These are phyloP conservation scores for Rhododendron kiyosumense DNA, from an alignment of 148 eudicot genomes.

Conservation along the genomic window DNA sequence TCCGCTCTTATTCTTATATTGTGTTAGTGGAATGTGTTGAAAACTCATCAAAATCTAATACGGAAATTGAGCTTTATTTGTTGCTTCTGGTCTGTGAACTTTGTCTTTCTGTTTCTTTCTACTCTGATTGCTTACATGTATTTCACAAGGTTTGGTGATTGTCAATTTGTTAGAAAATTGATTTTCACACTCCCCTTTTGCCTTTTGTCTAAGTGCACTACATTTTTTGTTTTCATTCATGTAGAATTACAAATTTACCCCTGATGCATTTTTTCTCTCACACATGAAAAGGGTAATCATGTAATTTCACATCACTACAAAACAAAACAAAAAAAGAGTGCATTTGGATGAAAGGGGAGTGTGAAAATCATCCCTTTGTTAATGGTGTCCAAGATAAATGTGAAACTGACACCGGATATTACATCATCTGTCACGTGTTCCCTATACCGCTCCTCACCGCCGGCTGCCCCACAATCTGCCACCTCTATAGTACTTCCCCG, in stretches of 20 bases:
- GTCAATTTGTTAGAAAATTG: neutral
- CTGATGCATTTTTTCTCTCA: too few species aligned
- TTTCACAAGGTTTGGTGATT: neutral
- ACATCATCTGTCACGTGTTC: neutral
- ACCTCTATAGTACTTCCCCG: neutral
- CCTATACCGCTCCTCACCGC: neutral
- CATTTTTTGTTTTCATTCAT: too few species aligned
- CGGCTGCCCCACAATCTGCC: neutral
- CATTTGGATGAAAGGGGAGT: too few species aligned
- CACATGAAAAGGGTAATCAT: too few species aligned
- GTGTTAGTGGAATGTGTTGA: neutral
- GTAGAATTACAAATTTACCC: too few species aligned
- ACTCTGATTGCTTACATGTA: neutral
- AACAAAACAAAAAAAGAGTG: too few species aligned
- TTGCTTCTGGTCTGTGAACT: neutral
- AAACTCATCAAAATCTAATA: neutral
- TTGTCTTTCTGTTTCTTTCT: neutral
- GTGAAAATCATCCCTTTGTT: too few species aligned
- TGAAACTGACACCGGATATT: neutral
- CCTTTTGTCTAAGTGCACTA: too few species aligned
- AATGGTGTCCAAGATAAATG: neutral
- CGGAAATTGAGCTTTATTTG: neutral
- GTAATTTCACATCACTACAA: too few species aligned
- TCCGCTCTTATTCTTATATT: neutral
- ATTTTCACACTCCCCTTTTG: too few species aligned